phyloP scores from a whole-genome alignment of 2,329 filamentous ascomycete genomes.

The Epichloe sp. region DNA sequence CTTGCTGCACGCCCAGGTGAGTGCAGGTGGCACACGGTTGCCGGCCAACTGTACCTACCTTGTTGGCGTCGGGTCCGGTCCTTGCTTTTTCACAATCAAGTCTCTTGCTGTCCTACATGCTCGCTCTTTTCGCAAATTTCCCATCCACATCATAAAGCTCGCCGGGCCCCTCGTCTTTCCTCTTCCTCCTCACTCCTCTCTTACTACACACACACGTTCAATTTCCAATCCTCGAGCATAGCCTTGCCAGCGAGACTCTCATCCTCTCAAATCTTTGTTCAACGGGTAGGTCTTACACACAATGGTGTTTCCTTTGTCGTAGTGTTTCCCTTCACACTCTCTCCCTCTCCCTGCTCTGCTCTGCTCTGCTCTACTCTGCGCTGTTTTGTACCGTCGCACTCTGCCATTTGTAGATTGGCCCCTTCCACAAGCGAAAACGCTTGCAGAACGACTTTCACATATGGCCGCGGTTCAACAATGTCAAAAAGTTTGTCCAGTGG shows the following conservation, averaged over 20 bases:
- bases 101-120: not conserved
- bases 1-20: not conserved
- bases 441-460: not conserved
- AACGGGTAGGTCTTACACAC: not conserved
- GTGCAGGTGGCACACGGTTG: conserved; percentile 6
- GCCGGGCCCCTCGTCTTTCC: not conserved
- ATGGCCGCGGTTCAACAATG: not conserved
- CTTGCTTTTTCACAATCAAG: conserved; percentile 4
- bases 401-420: too few relatives aligned
- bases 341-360: not conserved
- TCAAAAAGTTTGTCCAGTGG: not conserved
- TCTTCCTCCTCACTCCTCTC: not conserved
- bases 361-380: not conserved
- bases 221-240: not conserved
- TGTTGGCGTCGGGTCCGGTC: not conserved
- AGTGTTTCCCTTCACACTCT: not conserved
- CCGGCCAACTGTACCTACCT: conserved; percentile 5
- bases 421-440: too few relatives aligned
- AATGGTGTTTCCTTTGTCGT: not conserved
- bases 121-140: not conserved
- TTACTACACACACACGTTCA: not conserved
- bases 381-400: not conserved
- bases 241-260: not conserved
- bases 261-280: not conserved
- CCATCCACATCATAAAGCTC: conserved; percentile 5